phyloP scores from a whole-genome alignment of 2,329 filamentous ascomycete genomes.

The Paecilomyces sp. region DNA sequence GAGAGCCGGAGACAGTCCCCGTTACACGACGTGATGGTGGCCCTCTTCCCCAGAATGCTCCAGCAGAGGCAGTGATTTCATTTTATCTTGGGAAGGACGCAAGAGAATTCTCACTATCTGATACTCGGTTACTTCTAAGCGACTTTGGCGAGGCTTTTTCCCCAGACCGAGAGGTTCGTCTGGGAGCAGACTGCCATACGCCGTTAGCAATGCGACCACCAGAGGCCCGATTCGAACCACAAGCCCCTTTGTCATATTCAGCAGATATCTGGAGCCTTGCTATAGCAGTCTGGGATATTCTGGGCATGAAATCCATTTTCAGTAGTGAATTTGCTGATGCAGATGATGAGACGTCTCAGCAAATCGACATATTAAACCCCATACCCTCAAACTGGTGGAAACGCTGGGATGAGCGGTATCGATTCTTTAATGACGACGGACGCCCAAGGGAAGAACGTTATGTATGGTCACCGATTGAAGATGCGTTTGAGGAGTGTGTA shows the following conservation, averaged over 20 bases:
- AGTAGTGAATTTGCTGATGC: background rate
- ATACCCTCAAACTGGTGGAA: background rate
- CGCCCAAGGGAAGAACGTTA: constrained; percentile 4
- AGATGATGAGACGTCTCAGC: constrained; percentile 13
- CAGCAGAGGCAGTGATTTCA: constrained; percentile 17
- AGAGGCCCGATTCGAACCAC: constrained; percentile 17
- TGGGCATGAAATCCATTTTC: constrained; percentile 15
- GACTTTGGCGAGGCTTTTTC: constrained; percentile 26
- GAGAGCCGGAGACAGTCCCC: constrained; percentile 18
- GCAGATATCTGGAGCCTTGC: constrained; percentile 22
- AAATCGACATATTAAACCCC: constrained; percentile 14
- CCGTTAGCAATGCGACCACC: constrained; percentile 10
- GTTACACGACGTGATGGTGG: constrained; percentile 15
- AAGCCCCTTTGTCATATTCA: constrained; percentile 12
- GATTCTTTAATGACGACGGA: constrained; percentile 12
- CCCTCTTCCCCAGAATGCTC: constrained; percentile 18
- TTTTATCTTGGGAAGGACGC: constrained; percentile 12
- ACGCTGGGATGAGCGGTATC: background rate
- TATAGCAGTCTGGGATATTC: constrained; percentile 19
- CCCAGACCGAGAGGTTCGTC: constrained; percentile 7
- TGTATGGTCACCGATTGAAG: constrained; percentile 12
- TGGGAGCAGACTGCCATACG: constrained; percentile 14
- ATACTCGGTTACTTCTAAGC: constrained; percentile 21
- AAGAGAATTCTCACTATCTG: constrained; percentile 15
- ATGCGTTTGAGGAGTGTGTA: constrained; percentile 19